Conservation (phyloP, 208 protist species). For the Willaertia magna region DNA sequence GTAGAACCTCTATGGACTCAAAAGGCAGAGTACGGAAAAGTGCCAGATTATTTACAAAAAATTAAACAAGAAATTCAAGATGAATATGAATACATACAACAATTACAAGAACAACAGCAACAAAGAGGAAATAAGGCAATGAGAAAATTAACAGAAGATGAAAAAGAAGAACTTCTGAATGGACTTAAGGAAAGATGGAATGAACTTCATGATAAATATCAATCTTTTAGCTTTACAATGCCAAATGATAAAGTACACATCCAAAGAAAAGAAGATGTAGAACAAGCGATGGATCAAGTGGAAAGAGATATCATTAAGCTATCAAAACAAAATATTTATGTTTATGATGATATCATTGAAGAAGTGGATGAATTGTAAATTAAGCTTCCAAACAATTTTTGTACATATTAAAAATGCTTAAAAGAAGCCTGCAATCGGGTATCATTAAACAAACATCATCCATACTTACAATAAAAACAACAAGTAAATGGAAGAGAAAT, state of each 20-base stretch:
- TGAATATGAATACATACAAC: slow-evolving; percentile 56
- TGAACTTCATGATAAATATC: slow-evolving; percentile 45
- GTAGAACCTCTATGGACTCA: slow-evolving; percentile 47
- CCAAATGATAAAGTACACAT: slow-evolving; percentile 46
- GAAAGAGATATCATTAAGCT: slow-evolving; percentile 39
- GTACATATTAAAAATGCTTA: no score
- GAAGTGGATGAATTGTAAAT: no score
- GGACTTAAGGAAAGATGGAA: slow-evolving; percentile 51
- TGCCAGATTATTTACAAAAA: slow-evolving; percentile 58
- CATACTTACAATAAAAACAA: no score
- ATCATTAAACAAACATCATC: no score
- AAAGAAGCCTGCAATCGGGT: no score
- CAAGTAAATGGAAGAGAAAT: no score
- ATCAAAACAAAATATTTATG: slow-evolving; percentile 57
- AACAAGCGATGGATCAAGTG: slow-evolving; percentile 54
- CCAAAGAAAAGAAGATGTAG: slow-evolving; percentile 48
- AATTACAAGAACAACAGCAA: slow-evolving; percentile 44
- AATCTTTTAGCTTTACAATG: slow-evolving; percentile 63
- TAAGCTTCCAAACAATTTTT: no score
- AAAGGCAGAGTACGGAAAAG: slow-evolving; percentile 58
- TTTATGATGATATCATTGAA: slow-evolving; percentile 73
- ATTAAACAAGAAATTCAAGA: slow-evolving; percentile 65
- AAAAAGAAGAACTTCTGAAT: slow-evolving; percentile 49
- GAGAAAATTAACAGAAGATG: slow-evolving; percentile 50
- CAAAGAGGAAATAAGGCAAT: slow-evolving; percentile 48